Percentiles rank a stretch among this genome's conserved stretches.
Conservation (phyloP, 192 early-diverging fungal genomes). For the Funneliformis geosporum region DNA sequence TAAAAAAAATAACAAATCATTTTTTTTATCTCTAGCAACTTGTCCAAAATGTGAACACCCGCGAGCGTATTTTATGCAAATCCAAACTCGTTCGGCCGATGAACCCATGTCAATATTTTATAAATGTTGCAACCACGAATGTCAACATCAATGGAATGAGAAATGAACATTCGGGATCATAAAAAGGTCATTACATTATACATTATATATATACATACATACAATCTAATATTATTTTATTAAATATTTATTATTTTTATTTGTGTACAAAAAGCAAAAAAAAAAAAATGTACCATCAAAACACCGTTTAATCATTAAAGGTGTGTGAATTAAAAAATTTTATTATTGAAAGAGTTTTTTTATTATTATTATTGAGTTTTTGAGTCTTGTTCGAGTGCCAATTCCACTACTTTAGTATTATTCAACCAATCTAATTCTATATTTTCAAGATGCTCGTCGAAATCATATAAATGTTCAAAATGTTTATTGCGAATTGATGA, state of each 20-base stretch:
- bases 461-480: slow-evolving; percentile 58
- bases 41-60: slow-evolving; percentile 73
- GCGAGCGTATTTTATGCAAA: slow-evolving; percentile 79
- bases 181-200: not conserved
- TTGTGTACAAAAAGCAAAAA: too few species aligned
- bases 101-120: slow-evolving; percentile 94
- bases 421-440: slow-evolving; percentile 62
- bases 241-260: not conserved
- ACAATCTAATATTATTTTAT: too few species aligned
- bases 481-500: slow-evolving; percentile 45
- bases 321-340: too few species aligned
- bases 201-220: not conserved
- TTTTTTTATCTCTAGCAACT: slow-evolving; percentile 40
- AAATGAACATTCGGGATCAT: slow-evolving; percentile 38
- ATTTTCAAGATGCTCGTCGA: slow-evolving; percentile 73
- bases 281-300: too few species aligned
- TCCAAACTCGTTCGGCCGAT: slow-evolving; percentile 93
- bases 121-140: slow-evolving; percentile 74
- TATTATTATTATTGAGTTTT: not conserved
- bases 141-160: slow-evolving; percentile 73
- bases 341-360: too few species aligned
- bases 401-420: slow-evolving; percentile 37
- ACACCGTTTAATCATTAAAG: too few species aligned
- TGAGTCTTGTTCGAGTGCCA: not conserved
- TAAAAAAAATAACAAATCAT: not conserved